Evolutionary conservation across 306 rosid species (phyloP), one percentile per base, ranked within the genome.

Genomic region (Glycine latifolia): DNA sequence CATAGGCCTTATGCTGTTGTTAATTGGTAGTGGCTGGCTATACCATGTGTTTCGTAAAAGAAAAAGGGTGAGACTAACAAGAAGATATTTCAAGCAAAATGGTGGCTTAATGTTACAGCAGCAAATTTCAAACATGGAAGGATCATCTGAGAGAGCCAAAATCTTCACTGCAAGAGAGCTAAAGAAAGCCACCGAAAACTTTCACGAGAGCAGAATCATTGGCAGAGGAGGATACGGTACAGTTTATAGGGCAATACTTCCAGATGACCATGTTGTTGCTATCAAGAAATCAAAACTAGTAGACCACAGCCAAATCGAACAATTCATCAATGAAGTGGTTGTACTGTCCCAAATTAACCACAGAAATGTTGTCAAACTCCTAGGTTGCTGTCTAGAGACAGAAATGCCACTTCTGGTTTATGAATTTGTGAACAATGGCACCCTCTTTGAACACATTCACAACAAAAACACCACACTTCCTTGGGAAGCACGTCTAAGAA

Each of bases 381-480:
- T 87, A 1, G 90, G 92, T 44, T 89, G 92, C 16, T 89, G 89
- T 62, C 63, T 86, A 3, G 90, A 86, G 70, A 89, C 87, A 1
- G 77, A 89, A 81, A 83, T 84, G 1, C 90, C 90, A 2, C 70
- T 80, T 0, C 81, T 89, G 41, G 89, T 88, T 13, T 88, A 86
- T 50, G 89, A 88, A 71, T 88, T 73, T 50, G 53, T 81, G 37
- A 79, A 43, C 2, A 79, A 84, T 0, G 88, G 87, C 0, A 82
- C 88, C 2, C 85, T 89, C 2, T 89, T 0, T 13, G 73, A 84
- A 2, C 75, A 82, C 26, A 62, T 76, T 37, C 80, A 76, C 46
- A 47, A 26, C 14, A 14, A 76, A 61, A 76, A 31, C 65, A 35
- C 10, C 71, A 46, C 44, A 14, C 71, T 76, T 26, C 7, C 80